phyloP scores from a whole-genome alignment of 1,139 yeast genomes.

The Sugiyamaella sp. region DNA sequence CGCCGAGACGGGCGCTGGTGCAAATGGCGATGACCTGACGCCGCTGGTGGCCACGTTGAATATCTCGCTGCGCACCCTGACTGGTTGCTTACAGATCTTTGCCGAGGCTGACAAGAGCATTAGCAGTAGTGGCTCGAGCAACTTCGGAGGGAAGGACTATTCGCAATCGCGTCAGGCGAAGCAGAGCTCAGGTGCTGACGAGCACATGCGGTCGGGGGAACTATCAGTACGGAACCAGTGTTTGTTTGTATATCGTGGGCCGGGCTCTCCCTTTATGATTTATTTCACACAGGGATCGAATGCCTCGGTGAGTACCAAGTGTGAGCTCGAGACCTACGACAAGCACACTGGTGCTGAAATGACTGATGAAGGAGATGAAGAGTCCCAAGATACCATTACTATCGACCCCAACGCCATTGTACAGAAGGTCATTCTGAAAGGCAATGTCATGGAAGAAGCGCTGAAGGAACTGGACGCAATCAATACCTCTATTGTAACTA shows the following conservation, averaged over 20 bases:
- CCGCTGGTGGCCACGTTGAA: conserved; percentile 25
- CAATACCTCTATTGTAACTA: conserved; percentile 59
- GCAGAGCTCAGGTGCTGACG: conserved; percentile 7
- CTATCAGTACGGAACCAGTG: conserved; percentile 29
- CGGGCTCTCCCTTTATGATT: conserved; percentile 66
- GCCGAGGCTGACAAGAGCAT: conserved; percentile 18
- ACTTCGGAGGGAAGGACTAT: background rate
- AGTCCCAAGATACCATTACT: conserved; percentile 23
- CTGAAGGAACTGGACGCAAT: conserved; percentile 69
- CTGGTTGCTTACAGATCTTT: conserved; percentile 38
- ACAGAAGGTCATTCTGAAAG: conserved; percentile 67
- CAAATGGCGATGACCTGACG: background rate
- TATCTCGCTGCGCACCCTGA: conserved; percentile 34
- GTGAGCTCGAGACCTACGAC: conserved; percentile 66
- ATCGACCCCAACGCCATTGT: conserved; percentile 54
- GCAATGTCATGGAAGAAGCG: conserved; percentile 64
- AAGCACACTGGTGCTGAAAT: conserved; percentile 38
- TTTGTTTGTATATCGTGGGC: conserved; percentile 51
- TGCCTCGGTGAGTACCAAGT: conserved; percentile 58
- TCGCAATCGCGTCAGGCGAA: background rate
- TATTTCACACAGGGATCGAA: conserved; percentile 67
- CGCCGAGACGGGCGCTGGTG: background rate
- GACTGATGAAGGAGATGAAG: conserved; percentile 30
- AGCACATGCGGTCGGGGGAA: conserved; percentile 4
- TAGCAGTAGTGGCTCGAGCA: background rate